Conservation (phyloP, 108 stramenopile species). For the Nitzschia sp. region DNA sequence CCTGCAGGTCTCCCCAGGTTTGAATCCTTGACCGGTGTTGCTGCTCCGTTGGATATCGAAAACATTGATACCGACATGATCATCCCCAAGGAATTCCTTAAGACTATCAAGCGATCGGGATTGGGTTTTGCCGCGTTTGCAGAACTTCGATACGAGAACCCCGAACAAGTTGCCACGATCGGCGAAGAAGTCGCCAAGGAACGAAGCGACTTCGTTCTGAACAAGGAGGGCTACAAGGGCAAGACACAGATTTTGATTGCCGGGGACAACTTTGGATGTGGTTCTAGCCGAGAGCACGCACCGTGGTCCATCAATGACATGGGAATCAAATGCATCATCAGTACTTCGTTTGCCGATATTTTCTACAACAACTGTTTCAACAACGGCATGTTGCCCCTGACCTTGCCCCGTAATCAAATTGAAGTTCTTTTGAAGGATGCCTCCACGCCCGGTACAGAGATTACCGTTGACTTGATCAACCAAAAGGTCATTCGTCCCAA, state of each 20-base stretch:
- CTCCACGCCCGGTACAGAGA: slow-evolving; percentile 65
- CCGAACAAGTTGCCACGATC: slow-evolving; percentile 85
- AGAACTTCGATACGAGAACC: slow-evolving; percentile 87
- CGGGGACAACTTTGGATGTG: slow-evolving; percentile 95
- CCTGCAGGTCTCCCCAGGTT: slow-evolving; percentile 79
- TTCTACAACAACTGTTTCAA: slow-evolving; percentile 98
- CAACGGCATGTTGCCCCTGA: slow-evolving; percentile 94
- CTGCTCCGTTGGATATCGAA: slow-evolving; percentile 91
- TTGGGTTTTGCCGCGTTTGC: slow-evolving; percentile 94
- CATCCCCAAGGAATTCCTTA: slow-evolving; percentile 95
- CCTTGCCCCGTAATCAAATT: slow-evolving; percentile 71
- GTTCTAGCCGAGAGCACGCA: slow-evolving; percentile 92
- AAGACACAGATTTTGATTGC: slow-evolving; percentile 81
- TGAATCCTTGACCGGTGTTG: slow-evolving; percentile 67
- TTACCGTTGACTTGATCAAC: slow-evolving; percentile 85
- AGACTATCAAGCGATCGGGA: slow-evolving; percentile 93
- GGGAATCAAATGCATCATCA: slow-evolving; percentile 91
- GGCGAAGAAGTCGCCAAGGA: slow-evolving; percentile 81
- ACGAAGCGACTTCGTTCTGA: slow-evolving; percentile 81
- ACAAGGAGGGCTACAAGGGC: slow-evolving; percentile 79
- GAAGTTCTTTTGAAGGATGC: slow-evolving; percentile 78
- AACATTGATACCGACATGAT: slow-evolving; percentile 98
- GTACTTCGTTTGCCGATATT: slow-evolving; percentile 93
- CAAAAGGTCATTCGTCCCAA: slow-evolving; percentile 89
- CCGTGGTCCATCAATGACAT: slow-evolving; percentile 94